Evolutionary conservation across 2,329 filamentous ascomycete species (phyloP).

Genomic region (Colletotrichum sp.): DNA sequence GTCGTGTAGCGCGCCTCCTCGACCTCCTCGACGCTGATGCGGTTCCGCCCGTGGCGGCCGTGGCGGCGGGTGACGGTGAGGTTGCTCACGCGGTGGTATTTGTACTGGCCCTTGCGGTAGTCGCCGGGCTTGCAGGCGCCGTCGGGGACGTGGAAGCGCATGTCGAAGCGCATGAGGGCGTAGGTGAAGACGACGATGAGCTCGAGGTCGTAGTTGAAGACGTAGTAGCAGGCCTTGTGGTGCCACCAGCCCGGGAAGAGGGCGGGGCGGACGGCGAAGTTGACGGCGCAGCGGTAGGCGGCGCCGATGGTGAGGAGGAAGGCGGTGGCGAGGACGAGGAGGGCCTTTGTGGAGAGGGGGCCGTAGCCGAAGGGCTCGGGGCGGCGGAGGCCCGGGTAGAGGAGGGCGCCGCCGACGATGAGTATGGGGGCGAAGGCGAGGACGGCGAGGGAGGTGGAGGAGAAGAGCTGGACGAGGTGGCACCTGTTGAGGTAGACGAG

Average conservation of each 20-base stretch:
- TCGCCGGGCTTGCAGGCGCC: slow-evolving; percentile 65
- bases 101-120: slow-evolving; percentile 36
- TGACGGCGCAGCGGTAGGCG: slow-evolving; percentile 67
- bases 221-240: slow-evolving; percentile 75
- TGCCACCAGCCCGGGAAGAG: slow-evolving; percentile 70
- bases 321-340: slow-evolving; percentile 64
- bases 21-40: slow-evolving; percentile 24
- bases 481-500: slow-evolving; percentile 52
- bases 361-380: slow-evolving; percentile 65
- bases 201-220: slow-evolving; percentile 80
- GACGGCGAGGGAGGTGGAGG: slow-evolving; percentile 67
- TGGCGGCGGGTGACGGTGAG: not conserved
- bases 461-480: slow-evolving; percentile 68
- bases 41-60: not conserved
- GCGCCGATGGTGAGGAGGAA: slow-evolving; percentile 71
- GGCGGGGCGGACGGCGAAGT: slow-evolving; percentile 54
- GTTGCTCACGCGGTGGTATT: slow-evolving; percentile 14
- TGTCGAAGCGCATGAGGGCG: slow-evolving; percentile 72
- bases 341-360: slow-evolving; percentile 69
- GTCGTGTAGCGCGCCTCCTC: slow-evolving; percentile 20
- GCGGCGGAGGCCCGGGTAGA: slow-evolving; percentile 39
- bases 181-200: slow-evolving; percentile 73
- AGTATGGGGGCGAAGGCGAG: slow-evolving; percentile 69
- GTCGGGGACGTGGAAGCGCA: slow-evolving; percentile 67
- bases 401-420: slow-evolving; percentile 50